These are phyloP conservation scores for Symbiodinium natans DNA, from an alignment of 73 alveolate genomes.

Conservation along the genomic window DNA sequence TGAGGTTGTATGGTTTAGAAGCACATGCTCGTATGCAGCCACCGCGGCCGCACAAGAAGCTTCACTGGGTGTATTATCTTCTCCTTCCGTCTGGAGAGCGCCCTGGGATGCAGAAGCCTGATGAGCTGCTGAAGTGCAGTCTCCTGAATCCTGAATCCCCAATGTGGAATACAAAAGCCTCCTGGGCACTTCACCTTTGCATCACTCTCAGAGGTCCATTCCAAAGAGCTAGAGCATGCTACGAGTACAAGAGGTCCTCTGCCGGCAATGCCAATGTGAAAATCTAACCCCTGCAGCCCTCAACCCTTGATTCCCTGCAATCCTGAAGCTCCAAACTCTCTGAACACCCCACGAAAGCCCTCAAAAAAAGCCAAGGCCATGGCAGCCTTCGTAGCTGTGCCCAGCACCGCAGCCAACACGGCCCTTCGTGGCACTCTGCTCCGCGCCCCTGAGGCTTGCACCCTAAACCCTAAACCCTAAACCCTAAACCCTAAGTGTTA, in stretches of 20 bases:
- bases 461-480: no score
- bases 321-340: no score
- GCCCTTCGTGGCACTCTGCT: background rate
- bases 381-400: background rate
- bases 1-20: background rate
- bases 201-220: no score
- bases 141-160: background rate
- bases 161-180: background rate
- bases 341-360: no score
- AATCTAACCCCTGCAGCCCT: no score
- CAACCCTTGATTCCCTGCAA: no score
- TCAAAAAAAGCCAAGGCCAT: conserved; percentile 18
- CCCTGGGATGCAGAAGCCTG: background rate
- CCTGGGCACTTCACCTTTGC: no score
- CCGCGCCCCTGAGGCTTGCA: background rate
- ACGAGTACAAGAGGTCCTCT: no score
- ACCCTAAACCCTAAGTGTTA: no score
- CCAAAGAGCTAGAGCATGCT: no score
- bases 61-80: background rate
- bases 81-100: background rate
- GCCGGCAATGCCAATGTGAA: no score
- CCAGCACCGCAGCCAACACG: conserved; percentile 2
- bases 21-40: background rate
- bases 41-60: background rate
- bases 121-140: background rate